Evolutionary conservation across 169 alveolate genomes (phyloP), one percentile per base, ranked within the genome.

Genomic region (Eimeria maxima): DNA sequence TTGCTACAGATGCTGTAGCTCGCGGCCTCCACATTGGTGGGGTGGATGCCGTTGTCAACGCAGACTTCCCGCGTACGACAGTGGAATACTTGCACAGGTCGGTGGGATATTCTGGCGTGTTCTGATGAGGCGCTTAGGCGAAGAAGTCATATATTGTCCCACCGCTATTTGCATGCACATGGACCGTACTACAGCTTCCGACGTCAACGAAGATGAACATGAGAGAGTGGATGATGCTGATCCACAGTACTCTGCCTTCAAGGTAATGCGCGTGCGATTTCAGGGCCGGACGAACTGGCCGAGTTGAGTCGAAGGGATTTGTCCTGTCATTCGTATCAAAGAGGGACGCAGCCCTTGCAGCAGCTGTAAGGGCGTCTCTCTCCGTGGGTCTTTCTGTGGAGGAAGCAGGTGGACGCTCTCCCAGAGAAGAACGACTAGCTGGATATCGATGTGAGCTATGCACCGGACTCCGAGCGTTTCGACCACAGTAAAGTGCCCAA

Each of bases 231-330:
- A 5, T 22, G 44, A 16, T 4, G 29, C 2, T 18, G 27, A 0
- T 24, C 44, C 69, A 24, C 8, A 24, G 65, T 78, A 44, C 45
- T 16, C 44, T 47, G 65, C 45, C 33, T 57, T 50, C 24, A 55
- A 7, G 10, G 14, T 44, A 22, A 20, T 60, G 94, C 45, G 67
- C 65, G 38, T 33, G 83, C 57, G 69, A 98, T 42, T 99, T 98
- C 92, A 97, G 99, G 98, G 98, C 98, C 24, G 99, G 99, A 67
- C 97, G 99, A 93, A 99, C 99, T 86, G 99, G 99, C 14, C 97
- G 99, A 74, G 97, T 97, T 93, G 97, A 98, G 96, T 97, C 98
- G 27, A 98, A 98, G 89, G 99, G 99, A 11, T 73, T 55, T 24
- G 95, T 90, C 18, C 57, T 90, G 38, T 90, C 90, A 47, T 86